Conservation (phyloP, 164 flowering plant genomes). For the Euptelea pleiosperma region DNA sequence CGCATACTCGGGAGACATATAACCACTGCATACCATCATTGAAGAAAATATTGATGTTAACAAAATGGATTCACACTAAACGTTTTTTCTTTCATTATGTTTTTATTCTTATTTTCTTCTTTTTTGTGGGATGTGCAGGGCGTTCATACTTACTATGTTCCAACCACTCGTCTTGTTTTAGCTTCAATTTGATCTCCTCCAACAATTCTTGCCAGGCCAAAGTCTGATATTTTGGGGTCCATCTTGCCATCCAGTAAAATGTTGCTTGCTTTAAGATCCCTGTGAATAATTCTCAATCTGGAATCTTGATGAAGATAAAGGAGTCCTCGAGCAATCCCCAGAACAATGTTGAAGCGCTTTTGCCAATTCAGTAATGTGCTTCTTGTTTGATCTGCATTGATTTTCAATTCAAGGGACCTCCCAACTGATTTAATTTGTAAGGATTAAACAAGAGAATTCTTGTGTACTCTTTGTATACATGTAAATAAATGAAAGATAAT, state of each 20-base stretch:
- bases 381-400: conserved; percentile 31
- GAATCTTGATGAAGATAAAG: conserved; percentile 75
- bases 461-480: too few relatives aligned
- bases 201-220: conserved; percentile 72
- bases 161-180: conserved; percentile 56
- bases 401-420: too few relatives aligned
- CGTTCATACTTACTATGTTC: conserved; percentile 78
- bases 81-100: too few relatives aligned
- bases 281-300: conserved; percentile 59
- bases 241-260: conserved; percentile 52
- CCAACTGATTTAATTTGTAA: too few relatives aligned
- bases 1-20: conserved; percentile 73
- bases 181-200: conserved; percentile 48
- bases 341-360: conserved; percentile 50
- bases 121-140: too few relatives aligned
- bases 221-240: conserved; percentile 74
- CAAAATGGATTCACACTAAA: too few relatives aligned
- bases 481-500: too few relatives aligned
- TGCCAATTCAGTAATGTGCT: conserved; percentile 43
- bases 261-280: conserved; percentile 73
- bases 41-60: too few relatives aligned
- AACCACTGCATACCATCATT: conserved; percentile 61
- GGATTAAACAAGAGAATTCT: too few relatives aligned
- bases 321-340: conserved; percentile 68
- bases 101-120: too few relatives aligned